Evolutionary conservation across 148 eudicot genomes (phyloP), one percentile per base, ranked within the genome.

Genomic region (Rhododendron griersonianum): DNA sequence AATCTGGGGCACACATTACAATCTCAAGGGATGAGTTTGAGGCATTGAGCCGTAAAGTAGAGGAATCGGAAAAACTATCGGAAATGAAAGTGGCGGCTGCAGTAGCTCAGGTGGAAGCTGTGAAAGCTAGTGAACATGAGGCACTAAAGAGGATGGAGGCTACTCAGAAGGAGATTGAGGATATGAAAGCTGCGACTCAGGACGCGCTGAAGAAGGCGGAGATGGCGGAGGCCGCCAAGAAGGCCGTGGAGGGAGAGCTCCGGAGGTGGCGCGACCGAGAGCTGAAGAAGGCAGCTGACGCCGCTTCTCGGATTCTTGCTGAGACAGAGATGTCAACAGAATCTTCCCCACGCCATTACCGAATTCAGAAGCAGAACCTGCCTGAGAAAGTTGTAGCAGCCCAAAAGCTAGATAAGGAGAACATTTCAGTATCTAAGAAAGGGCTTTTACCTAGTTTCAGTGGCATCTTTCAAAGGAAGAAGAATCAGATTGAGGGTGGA

Each of bases 181-280:
- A 91, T 13, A 90, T 92, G 88, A 93, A 93, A 85, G 90, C 90
- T 67, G 94, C 94, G 19, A 94, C 95, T 25, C 89, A 89, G 78
- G 98, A 90, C 44, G 95, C 96, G 11, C 71, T 95, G 86, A 95
- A 90, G 91, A 93, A 85, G 84, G 96, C 96, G 4, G 94, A 93
- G 85, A 94, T 88, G 92, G 93, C 98, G 11, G 95, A 93, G 88
- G 94, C 96, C 6, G 98, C 98, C 51, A 98, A 90, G 89, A 95
- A 90, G 87, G 99, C 98, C 2, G 93, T 98, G 51, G 98, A 98
- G 81, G 94, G 98, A 67, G 99, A 95, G 90, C 95, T 98, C 30
- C 90, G 92, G 45, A 91, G 95, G 80, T 92, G 94, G 96, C 90
- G 95, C 9, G 98, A 95, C 84, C 90, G 93, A 35, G 98, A 98